A percentile compares a stretch with the other conserved stretches of the same genome.
phyloP scores from a whole-genome alignment of 1,139 yeast genomes.

The Suhomyces ambrosiae region DNA sequence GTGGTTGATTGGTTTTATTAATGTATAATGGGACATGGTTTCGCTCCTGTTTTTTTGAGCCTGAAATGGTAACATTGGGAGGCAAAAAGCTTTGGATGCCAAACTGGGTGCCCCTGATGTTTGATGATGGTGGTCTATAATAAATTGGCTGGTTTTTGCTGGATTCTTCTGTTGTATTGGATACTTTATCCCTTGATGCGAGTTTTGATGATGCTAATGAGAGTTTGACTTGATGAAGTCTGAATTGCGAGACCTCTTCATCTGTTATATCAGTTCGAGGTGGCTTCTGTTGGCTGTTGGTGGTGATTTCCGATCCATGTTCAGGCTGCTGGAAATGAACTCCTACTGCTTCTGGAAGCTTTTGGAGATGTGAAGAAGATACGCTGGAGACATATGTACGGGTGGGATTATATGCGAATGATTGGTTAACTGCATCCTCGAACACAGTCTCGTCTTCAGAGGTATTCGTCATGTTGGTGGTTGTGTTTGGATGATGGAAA shows the following conservation, averaged over 20 bases:
- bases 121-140: conserved; percentile 39
- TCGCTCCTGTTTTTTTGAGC: conserved; percentile 1
- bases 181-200: neutral
- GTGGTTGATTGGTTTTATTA: conserved; percentile 2
- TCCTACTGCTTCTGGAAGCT: conserved; percentile 12
- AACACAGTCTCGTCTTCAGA: conserved; percentile 16
- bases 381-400: neutral
- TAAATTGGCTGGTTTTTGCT: conserved; percentile 27
- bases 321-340: conserved; percentile 11
- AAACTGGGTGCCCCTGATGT: conserved; percentile 28
- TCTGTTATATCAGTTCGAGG: conserved; percentile 1
- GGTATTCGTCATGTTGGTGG: neutral
- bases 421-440: conserved; percentile 19
- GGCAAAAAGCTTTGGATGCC: conserved; percentile 37
- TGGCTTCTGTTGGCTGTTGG: neutral
- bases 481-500: neutral
- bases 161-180: conserved; percentile 12
- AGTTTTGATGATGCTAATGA: conserved; percentile 9
- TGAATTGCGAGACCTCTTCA: conserved; percentile 8
- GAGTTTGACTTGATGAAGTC: conserved; percentile 24
- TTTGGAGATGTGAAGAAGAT: conserved; percentile 9
- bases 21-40: conserved; percentile 14
- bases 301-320: conserved; percentile 1
- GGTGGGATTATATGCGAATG: conserved; percentile 9
- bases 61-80: conserved; percentile 20